Base-by-base conservation (phyloP, 2,329 filamentous ascomycete genomes). In the Fonsecaea monophora region DNA sequence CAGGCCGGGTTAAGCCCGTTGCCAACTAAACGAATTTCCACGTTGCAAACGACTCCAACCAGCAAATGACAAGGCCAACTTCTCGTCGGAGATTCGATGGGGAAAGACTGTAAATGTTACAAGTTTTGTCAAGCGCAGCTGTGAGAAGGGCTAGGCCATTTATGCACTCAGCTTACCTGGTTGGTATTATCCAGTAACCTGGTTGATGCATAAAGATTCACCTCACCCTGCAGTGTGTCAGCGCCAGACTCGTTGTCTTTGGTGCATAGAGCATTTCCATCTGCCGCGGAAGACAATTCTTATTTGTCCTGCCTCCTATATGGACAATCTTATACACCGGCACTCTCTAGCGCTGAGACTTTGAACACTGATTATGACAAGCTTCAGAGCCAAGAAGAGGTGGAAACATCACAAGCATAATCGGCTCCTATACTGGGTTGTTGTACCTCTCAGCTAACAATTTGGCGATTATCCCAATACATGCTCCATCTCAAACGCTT, bases 401-500 rank as follows among this genome's bases (percentile, higher is more conserved):
- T 50, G 45, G 45, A 50, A 50, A 21, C 10, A 50, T 50, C 18
- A 50, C 18, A 9, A 48, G 0, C 42, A 8, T 2, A 0, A 10
- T 9, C 18, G 42, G 18, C 21, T 50, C 8, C 4, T 21, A 50
- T 25, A 50, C 45, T 25, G 45, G 18, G 8, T 21, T 25, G 45
- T 50, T 50, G 8, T 25, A 25, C 45, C 10, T 25, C 8, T 25
- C 12, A 2, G n/a, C 53, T 30, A 37, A n/a, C 53, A 34, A 13
- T 55, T 18, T 32, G 8, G 59, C 30, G 15, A 8, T 34, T 64
- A 64, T 45, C 61, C 61, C 34, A 67, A 42, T 18, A 57, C 38
- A 58, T 58, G 37, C 55, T 67, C 57, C 55, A 67, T 56, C 53
- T 64, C 65, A 60, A 61, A 64, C 12, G 37, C 21, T 21, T 60